phyloP scores from a whole-genome alignment of 2,329 filamentous ascomycete species.

The Fusarium haematococcum region DNA sequence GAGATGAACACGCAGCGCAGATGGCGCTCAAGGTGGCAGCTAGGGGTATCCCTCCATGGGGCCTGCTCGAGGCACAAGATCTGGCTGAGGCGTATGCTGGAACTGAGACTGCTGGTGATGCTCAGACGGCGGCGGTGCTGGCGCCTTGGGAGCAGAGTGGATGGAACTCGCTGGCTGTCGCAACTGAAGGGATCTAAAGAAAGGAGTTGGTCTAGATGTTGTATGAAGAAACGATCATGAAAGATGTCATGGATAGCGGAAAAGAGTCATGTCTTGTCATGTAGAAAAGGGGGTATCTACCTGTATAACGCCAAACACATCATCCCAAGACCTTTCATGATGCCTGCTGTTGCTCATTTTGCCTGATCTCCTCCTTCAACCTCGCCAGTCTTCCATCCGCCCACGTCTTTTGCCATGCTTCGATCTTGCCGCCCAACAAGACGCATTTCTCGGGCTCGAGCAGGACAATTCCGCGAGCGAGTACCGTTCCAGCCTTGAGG shows the following conservation, averaged over 20 bases:
- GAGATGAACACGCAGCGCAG: constrained; percentile 68
- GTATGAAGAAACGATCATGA: constrained; percentile 10
- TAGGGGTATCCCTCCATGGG: constrained; percentile 78
- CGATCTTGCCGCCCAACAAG: constrained; percentile 90
- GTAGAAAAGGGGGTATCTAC: constrained; percentile 29
- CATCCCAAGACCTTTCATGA: not conserved
- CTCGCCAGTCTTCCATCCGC: constrained; percentile 75
- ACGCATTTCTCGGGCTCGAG: constrained; percentile 76
- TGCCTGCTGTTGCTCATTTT: constrained; percentile 37
- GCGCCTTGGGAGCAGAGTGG: constrained; percentile 81
- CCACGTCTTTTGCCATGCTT: constrained; percentile 84
- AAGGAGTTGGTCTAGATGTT: not conserved
- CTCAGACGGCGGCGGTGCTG: constrained; percentile 80
- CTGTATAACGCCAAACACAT: constrained; percentile 12
- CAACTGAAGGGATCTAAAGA: constrained; percentile 41
- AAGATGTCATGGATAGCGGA: not conserved
- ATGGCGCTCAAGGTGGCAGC: constrained; percentile 86
- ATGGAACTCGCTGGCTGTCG: constrained; percentile 68
- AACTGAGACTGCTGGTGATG: constrained; percentile 77
- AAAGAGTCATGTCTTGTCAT: not conserved
- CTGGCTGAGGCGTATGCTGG: constrained; percentile 80
- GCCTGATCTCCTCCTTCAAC: constrained; percentile 71
- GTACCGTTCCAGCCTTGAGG: constrained; percentile 71
- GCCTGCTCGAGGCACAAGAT: constrained; percentile 74
- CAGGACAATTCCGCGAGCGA: constrained; percentile 83